Base-by-base conservation (phyloP, 768 basidiomycete genomes). In the Lactifluus hygrophoroides region DNA sequence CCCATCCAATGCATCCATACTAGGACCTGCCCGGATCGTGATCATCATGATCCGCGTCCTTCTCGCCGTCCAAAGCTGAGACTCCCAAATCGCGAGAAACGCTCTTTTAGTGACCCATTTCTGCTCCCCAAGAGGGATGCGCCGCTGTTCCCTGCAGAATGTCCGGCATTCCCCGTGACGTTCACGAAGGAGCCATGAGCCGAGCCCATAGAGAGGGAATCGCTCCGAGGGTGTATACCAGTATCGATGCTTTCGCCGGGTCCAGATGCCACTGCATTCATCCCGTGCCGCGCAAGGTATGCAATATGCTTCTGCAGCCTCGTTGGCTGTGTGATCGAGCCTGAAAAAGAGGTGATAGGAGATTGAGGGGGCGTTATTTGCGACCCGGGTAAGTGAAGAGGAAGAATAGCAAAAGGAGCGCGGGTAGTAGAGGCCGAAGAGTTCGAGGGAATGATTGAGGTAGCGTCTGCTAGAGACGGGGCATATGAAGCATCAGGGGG, bases 221-320 rank as follows among this genome's bases (percentile, higher is more conserved):
- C 85, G 58, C 77, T 79, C 1, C 76, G 80, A 23, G 47, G 80
- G 10, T 42, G 25, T 1, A 51, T 6, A 35, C 13, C 54, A 37
- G 71, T 57, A 27, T 62, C 61, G 2, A 28, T 30, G 34, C 48
- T 72, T 44, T 89, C 88, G 3, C 81, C 82, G 37, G 87, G 88
- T 7, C 86, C 86, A 1, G 86, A 88, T 27, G 89, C 80, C 5
- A 93, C 84, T 1, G 86, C 89, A 45, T 83, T 85, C 70, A 93
- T 86, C 10, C 90, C 90, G 66, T 92, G 88, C 27, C 87, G 79
- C 17, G 90, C 82, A 6, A 93, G 76, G 63, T 91, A 85, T 5
- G 89, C 90, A 0, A 92, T 77, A 61, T 90, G 86, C 17, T 86
- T 78, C 63, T 91, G 89, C 19, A 93, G 74, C 2, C 86, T 86